phyloP scores from a whole-genome alignment of 805 yeast species.

The Ogataea allantospora region DNA sequence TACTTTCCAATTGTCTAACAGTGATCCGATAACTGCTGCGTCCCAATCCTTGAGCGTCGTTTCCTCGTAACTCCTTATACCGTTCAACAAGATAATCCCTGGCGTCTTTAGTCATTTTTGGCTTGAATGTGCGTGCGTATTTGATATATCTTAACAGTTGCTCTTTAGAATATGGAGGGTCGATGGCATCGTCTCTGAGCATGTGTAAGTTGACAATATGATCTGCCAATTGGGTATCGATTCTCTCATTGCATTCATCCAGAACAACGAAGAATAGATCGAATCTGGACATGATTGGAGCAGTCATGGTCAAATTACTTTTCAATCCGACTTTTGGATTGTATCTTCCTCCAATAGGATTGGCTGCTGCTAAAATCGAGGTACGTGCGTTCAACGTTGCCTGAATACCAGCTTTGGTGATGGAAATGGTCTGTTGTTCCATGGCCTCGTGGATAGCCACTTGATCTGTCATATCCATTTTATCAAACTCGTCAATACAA shows the following conservation, averaged over 20 bases:
- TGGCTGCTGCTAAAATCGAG: conserved; percentile 97
- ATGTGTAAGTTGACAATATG: conserved; percentile 93
- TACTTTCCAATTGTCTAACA: conserved; percentile 92
- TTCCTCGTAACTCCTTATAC: conserved; percentile 82
- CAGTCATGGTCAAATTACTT: conserved; percentile 90
- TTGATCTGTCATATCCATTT: conserved; percentile 93
- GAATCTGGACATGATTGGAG: conserved; percentile 98
- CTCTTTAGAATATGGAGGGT: conserved; percentile 86
- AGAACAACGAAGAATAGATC: conserved; percentile 91
- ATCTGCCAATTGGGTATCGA: conserved; percentile 85
- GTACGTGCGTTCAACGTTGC: conserved; percentile 97
- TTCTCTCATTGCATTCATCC: conserved; percentile 89
- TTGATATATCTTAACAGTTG: conserved; percentile 84
- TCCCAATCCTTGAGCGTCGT: conserved; percentile 87
- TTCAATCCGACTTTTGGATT: conserved; percentile 82
- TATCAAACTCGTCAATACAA: conserved; percentile 97
- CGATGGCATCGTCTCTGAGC: conserved; percentile 84
- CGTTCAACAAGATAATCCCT: conserved; percentile 70
- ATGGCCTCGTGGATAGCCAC: conserved; percentile 99
- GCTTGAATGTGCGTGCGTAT: conserved; percentile 91
- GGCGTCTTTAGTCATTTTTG: conserved; percentile 79
- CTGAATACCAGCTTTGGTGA: conserved; percentile 98
- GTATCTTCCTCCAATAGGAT: conserved; percentile 96
- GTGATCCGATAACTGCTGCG: conserved; percentile 90
- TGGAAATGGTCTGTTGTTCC: conserved; percentile 99